These are phyloP conservation scores for Lactarius hengduanensis DNA, from an alignment of 768 basidiomycete species.

Conservation along the genomic window DNA sequence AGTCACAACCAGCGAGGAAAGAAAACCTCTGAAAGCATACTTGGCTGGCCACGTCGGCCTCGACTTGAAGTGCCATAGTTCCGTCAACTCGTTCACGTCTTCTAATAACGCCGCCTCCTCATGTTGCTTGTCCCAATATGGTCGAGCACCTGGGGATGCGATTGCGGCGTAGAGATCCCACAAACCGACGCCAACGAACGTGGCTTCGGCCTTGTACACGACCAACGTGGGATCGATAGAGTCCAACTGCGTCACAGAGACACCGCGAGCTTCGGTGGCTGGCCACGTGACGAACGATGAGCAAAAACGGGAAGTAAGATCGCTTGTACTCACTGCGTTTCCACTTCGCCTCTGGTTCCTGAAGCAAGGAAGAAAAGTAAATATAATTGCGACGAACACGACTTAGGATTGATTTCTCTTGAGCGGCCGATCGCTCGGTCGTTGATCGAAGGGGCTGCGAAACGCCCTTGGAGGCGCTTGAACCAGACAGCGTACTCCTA, in stretches of 20 bases:
- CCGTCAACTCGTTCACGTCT: constrained; percentile 86
- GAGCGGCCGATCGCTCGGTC: constrained; percentile 54
- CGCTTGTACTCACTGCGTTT: constrained; percentile 62
- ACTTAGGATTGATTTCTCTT: constrained; percentile 80
- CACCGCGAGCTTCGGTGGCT: constrained; percentile 86
- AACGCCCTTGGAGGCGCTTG: constrained; percentile 31
- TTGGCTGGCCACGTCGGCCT: constrained; percentile 93
- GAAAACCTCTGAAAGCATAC: constrained; percentile 46
- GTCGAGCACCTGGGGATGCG: constrained; percentile 77
- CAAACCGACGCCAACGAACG: constrained; percentile 91
- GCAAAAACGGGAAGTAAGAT: constrained; percentile 19
- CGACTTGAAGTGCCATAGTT: constrained; percentile 90
- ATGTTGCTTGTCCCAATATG: constrained; percentile 86
- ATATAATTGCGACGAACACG: constrained; percentile 93
- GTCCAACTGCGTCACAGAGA: constrained; percentile 92
- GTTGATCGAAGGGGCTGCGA: constrained; percentile 36
- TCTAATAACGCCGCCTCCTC: constrained; percentile 85
- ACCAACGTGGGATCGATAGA: constrained; percentile 96
- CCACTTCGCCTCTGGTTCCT: constrained; percentile 99
- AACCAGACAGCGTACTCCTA: constrained; percentile 28
- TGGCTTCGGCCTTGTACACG: constrained; percentile 94
- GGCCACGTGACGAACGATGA: constrained; percentile 20
- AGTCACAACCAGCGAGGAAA: constrained; percentile 25
- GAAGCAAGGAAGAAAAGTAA: constrained; percentile 94
- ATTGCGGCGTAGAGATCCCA: constrained; percentile 94